Base-by-base conservation (phyloP, 1,284 basidiomycete species). In the Cutaneotrichosporon arboriforme region DNA sequence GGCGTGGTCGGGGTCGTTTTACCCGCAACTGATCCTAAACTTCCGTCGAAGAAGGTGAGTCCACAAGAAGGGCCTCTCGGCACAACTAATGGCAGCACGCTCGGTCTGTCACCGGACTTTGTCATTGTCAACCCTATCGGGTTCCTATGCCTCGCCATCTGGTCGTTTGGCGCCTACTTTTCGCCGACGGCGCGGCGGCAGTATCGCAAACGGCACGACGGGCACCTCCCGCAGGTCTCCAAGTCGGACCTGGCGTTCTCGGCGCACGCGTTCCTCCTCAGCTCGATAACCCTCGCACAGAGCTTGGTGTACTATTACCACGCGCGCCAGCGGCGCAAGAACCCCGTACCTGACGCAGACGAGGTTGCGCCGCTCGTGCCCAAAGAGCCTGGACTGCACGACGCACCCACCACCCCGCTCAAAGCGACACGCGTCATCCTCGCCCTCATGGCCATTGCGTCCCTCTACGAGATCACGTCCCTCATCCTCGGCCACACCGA, bases 1-100 rank as follows among this genome's bases (percentile, higher is more conserved):
- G 18, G 67, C 72, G 18, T 76, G 75, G 75, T 70, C 69, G 12
- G 52, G 65, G 5, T 73, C 70, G 3, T 78, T 79, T 65, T 78
- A 78, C 57, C 77, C 77, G 3, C 77, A 78, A 46, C 37, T 75
- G 15, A 46, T 76, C 35, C 67, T 77, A 52, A 78, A 78, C 58
- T 74, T 69, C 58, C 48, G 57, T 13, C 69, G 77, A 1, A 73
- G 76, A 49, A 65, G 60, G 72, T 75, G 52, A 58, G 70, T 18
- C 21, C n/a, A n/a, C n/a, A n/a, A n/a, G n/a, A n/a, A n/a, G 4
- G 3, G 10, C 37, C n/a, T 15, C 23, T 8, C 1, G n/a, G 5
- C 10, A 10, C 20, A 7, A 39, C 54, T 59, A 35, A 47, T 47
- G 2, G 2, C 51, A 59, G 57, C 26, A 36, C 75, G 0, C 60